These are phyloP conservation scores for Senna siamea DNA, from an alignment of 306 rosid species.

Conservation along the genomic window DNA sequence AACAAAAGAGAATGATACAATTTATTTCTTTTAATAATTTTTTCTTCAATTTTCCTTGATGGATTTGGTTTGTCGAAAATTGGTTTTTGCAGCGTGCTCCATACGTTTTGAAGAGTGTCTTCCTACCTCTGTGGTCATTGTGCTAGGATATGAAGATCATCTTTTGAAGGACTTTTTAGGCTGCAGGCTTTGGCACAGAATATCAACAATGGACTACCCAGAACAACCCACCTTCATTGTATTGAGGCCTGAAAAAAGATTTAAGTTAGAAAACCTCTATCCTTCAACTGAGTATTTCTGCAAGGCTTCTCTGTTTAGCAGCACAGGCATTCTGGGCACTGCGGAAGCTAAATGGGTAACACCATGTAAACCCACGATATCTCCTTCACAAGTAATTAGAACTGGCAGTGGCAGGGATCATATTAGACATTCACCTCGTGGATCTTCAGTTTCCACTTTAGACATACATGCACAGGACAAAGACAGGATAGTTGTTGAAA, in stretches of 20 bases:
- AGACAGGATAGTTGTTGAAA: slow-evolving; percentile 39
- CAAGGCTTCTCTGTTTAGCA: slow-evolving; percentile 85
- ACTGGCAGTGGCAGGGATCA: slow-evolving; percentile 11
- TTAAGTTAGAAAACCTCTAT: slow-evolving; percentile 64
- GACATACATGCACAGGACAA: slow-evolving; percentile 40
- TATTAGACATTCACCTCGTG: slow-evolving; percentile 30
- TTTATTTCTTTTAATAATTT: slow-evolving; percentile 10
- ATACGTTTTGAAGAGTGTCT: slow-evolving; percentile 72
- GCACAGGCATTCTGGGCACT: slow-evolving; percentile 66
- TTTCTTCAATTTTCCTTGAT: slow-evolving; percentile 5
- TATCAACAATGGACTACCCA: slow-evolving; percentile 59
- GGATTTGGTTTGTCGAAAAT: slow-evolving; percentile 28
- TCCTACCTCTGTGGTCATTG: slow-evolving; percentile 73
- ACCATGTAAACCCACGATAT: slow-evolving; percentile 36
- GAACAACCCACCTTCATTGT: slow-evolving; percentile 83
- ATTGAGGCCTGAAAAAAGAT: slow-evolving; percentile 78
- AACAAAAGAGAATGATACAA: not conserved
- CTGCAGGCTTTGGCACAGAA: slow-evolving; percentile 83
- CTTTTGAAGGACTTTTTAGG: slow-evolving; percentile 66
- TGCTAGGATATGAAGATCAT: slow-evolving; percentile 66
- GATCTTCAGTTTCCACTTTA: slow-evolving; percentile 34
- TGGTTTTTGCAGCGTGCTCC: slow-evolving; percentile 60
- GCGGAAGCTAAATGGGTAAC: slow-evolving; percentile 88
- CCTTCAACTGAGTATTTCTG: slow-evolving; percentile 81
- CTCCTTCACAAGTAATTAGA: slow-evolving; percentile 23